Evolutionary conservation across 495 filamentous ascomycete genomes (phyloP).

Genomic region (Articulospora tetracladia): DNA sequence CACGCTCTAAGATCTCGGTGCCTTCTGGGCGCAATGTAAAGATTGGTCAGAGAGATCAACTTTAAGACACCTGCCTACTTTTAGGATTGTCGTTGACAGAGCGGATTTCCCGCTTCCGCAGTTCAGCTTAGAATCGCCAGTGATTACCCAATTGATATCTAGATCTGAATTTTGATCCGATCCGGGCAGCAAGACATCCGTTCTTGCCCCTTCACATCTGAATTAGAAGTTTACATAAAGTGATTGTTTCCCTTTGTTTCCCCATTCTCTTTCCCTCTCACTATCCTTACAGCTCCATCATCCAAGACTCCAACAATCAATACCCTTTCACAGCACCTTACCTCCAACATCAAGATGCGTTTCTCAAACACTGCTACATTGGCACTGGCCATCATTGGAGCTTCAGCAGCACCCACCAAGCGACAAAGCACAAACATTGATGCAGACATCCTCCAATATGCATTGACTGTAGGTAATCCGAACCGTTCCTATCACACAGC

Average conservation of each 20-base stretch:
- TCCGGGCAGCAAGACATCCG: background rate
- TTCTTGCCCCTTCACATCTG: background rate
- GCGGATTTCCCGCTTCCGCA: background rate
- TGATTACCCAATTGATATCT: background rate
- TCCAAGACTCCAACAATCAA: background rate
- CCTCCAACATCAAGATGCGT: conserved; percentile 7
- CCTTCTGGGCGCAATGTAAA: background rate
- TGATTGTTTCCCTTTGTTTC: background rate
- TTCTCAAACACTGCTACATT: conserved; percentile 6
- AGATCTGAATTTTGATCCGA: background rate
- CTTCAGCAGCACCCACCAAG: conserved; percentile 9
- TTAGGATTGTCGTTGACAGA: background rate
- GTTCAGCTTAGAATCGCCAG: too few species aligned
- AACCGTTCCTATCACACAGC: background rate
- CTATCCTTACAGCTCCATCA: background rate
- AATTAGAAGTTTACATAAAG: background rate
- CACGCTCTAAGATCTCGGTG: background rate
- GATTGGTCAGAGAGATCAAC: background rate
- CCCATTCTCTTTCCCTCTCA: background rate
- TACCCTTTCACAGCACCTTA: background rate
- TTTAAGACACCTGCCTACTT: background rate
- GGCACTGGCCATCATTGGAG: conserved; percentile 6
- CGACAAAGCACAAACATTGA: conserved; percentile 14
- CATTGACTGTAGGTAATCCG: conserved; percentile 13
- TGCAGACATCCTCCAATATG: conserved; percentile 20